Evolutionary conservation across 495 filamentous ascomycete genomes (phyloP), one percentile per base, ranked within the genome.

Genomic region (Hypoxylon intermedium): DNA sequence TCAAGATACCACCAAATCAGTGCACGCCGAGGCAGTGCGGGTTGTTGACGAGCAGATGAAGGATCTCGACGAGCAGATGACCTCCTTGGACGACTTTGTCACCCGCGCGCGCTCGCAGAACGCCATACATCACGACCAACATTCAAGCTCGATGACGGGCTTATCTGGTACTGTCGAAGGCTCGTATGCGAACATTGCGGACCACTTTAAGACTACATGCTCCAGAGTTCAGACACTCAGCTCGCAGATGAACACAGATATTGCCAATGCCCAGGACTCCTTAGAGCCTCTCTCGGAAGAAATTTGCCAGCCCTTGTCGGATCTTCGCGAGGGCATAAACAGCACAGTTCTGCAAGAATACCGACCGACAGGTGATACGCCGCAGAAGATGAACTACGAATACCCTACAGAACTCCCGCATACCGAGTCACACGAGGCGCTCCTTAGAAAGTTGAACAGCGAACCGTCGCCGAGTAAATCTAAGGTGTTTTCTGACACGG

Each of bases 1-100:
- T 57, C 89, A 91, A 58, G 81, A 81, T 1, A 87, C 89, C 0
- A 95, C 93, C 1, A 87, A 89, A 50, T 89, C 91, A 0, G 91
- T 98, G 7, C 92, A 98, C 57, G 88, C 90, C n/a, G 88, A 96
- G 73, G 96, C 93, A 0, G 85, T 96, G 15, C 86, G 86, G 0
- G 94, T 96, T 63, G 93, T 97, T 7, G 89, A 93, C 68, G 87
- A 87, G 20, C 95, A 98, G 72, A 89, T 96, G 76, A 82, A 81
- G 33, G 87, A 95, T 53, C 88, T 98, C 75, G 87, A 89, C 53
- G 80, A 79, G 6, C 91, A 98, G 74, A 93, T 98, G 85, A 83
- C 83, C 60, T 88, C 90, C 5, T 80, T 98, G 5, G 94, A 97
- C 73, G 89, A 92, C 56, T 96, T 97, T 60, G 90, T 97, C 28